A percentile compares a stretch with the other conserved stretches of the same genome.
Conservation (phyloP, 345 rosid genomes). For the Aegle marmelos region DNA sequence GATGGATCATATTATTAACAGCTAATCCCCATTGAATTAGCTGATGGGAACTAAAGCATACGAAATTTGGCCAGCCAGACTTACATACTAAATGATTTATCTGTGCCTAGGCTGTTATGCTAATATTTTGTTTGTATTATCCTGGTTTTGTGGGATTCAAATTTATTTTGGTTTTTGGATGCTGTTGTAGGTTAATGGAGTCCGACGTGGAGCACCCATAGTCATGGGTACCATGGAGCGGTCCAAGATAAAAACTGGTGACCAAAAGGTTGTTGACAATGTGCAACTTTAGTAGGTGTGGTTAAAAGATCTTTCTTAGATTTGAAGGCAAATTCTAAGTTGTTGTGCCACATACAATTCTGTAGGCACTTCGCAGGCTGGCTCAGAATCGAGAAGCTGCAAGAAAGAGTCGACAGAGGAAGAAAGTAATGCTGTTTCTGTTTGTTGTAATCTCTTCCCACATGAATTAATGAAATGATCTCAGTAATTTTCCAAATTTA, state of each 20-base stretch:
- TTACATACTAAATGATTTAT: background rate
- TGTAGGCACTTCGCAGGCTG: conserved; percentile 70
- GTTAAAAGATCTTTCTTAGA: background rate
- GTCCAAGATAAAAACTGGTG: conserved; percentile 53
- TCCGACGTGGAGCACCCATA: conserved; percentile 40
- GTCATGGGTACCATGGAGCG: conserved; percentile 59
- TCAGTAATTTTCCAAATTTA: background rate
- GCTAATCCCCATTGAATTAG: background rate
- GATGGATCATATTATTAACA: background rate
- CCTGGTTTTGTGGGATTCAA: background rate
- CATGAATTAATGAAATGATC: background rate
- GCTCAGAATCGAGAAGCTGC: conserved; percentile 99
- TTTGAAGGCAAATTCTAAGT: background rate
- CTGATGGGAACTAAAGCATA: background rate
- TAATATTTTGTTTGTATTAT: background rate
- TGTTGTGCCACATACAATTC: background rate
- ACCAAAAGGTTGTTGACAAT: conserved; percentile 50
- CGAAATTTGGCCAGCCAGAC: background rate
- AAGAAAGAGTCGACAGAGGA: conserved; percentile 84
- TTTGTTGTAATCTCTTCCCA: background rate
- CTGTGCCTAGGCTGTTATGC: background rate
- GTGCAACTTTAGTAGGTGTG: background rate
- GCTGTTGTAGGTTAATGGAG: conserved; percentile 39
- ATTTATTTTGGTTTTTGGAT: background rate
- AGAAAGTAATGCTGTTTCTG: conserved; percentile 51